These are phyloP conservation scores for Acephala macrosclerotiorum DNA, from an alignment of 2,329 filamentous ascomycete species.

Conservation along the genomic window DNA sequence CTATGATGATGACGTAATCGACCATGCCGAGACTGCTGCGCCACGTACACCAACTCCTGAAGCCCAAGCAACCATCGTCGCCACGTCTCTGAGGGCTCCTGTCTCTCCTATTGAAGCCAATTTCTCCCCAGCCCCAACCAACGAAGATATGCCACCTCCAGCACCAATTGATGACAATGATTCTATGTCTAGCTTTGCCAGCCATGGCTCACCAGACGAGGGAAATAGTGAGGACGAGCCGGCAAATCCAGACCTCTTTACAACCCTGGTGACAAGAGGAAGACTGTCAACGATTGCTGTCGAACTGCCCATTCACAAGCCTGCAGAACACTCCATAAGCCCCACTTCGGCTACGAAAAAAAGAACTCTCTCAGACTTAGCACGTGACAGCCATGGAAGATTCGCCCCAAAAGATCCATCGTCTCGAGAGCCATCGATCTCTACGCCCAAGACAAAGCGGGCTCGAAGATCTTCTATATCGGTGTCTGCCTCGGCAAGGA, in stretches of 20 bases:
- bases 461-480: background rate
- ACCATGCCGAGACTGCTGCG: background rate
- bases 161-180: background rate
- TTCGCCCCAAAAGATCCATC: background rate
- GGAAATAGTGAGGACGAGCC: background rate
- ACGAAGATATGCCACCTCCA: background rate
- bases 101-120: background rate
- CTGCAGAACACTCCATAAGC: background rate
- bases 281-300: background rate
- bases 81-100: background rate
- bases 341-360: background rate
- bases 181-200: background rate
- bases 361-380: background rate
- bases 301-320: background rate
- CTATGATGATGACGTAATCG: background rate
- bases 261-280: background rate
- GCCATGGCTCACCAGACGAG: background rate
- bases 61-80: background rate
- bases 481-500: background rate
- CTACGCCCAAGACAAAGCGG: background rate
- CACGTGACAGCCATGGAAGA: constrained; percentile 12
- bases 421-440: background rate
- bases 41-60: background rate
- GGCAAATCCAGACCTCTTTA: background rate
- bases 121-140: background rate